A percentile compares a stretch with the other conserved stretches of the same genome.
phyloP scores from a whole-genome alignment of 768 basidiomycete genomes.

The Hebeloma cylindrosporum region DNA sequence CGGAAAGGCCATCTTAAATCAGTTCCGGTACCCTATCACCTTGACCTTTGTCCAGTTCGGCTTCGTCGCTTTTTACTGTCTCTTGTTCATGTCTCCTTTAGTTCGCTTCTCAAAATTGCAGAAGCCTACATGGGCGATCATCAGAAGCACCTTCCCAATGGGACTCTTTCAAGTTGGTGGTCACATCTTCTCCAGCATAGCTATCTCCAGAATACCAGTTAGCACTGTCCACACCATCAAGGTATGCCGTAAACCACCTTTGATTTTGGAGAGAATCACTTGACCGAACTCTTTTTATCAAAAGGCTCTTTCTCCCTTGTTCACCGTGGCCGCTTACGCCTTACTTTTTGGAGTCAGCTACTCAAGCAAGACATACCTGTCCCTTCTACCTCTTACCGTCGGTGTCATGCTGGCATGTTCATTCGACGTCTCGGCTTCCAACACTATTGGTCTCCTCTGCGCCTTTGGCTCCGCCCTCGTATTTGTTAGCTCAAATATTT shows the following conservation, averaged over 20 bases:
- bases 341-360: conserved; percentile 93
- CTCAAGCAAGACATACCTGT: conserved; percentile 86
- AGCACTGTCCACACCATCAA: conserved; percentile 99
- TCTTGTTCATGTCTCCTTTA: conserved; percentile 77
- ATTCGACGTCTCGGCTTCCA: conserved; percentile 88
- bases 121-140: conserved; percentile 66
- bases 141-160: conserved; percentile 88
- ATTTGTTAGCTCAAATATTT: conserved; percentile 98
- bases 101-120: conserved; percentile 69
- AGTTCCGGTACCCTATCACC: conserved; percentile 93
- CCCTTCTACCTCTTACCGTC: conserved; percentile 89
- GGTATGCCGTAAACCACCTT: conserved; percentile 62
- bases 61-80: conserved; percentile 86
- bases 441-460: conserved; percentile 82
- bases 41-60: conserved; percentile 98
- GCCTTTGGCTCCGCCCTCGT: conserved; percentile 96
- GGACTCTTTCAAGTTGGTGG: conserved; percentile 97
- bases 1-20: conserved; percentile 90
- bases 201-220: conserved; percentile 93
- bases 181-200: conserved; percentile 97
- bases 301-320: conserved; percentile 93
- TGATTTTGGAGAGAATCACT: neutral
- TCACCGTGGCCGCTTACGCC: conserved; percentile 96
- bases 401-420: conserved; percentile 98
- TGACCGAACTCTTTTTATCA: conserved; percentile 2